Evolutionary conservation across 345 rosid species (phyloP).

Genomic region (Gossypium ekmanianum): DNA sequence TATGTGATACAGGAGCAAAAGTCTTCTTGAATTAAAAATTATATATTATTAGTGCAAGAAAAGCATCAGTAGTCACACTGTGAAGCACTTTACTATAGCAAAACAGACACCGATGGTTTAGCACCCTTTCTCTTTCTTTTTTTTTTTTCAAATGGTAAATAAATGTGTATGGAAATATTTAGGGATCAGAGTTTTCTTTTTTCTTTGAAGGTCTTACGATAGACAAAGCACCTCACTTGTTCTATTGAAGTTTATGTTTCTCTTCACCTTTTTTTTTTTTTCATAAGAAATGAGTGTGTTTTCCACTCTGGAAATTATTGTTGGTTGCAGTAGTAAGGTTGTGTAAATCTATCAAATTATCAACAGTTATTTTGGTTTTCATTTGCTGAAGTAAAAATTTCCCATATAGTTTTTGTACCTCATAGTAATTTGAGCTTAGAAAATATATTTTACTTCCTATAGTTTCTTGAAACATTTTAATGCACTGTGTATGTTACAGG

Average conservation of each 20-base stretch:
- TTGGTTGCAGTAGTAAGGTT: background rate
- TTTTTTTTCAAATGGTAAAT: background rate
- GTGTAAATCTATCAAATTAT: background rate
- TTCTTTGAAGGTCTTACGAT: background rate
- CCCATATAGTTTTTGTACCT: background rate
- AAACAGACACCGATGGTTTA: background rate
- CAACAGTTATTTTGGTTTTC: background rate
- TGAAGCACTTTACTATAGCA: background rate
- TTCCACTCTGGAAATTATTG: background rate
- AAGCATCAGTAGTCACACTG: background rate
- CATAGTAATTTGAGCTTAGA: conserved; percentile 1
- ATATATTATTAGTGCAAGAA: background rate
- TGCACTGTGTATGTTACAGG: conserved; percentile 43
- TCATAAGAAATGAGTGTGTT: background rate
- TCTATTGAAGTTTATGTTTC: background rate
- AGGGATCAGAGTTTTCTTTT: background rate
- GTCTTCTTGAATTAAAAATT: background rate
- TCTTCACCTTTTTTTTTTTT: background rate
- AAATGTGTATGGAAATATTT: too few species aligned
- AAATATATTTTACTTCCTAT: conserved; percentile 9
- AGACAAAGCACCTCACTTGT: background rate
- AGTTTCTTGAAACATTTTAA: conserved; percentile 20
- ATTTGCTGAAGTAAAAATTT: background rate
- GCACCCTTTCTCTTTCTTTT: background rate
- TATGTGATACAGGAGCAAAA: background rate